Percentiles rank a stretch among this genome's conserved stretches.
Evolutionary conservation across 164 flowering plant genomes (phyloP).

Genomic region (grape (Vitis vinifera)): ASM3070453v1 NC_081812.1:18300001-18300500

Average conservation of each 20-base stretch:
- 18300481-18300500: neutral
- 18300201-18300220: neutral
- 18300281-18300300: too few relatives aligned
- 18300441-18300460: too few relatives aligned
- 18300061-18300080: slow-evolving; percentile 54
- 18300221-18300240: too few relatives aligned
- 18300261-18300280: too few relatives aligned
- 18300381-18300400: too few relatives aligned
- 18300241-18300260: too few relatives aligned
- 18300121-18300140: slow-evolving; percentile 43
- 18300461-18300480: too few relatives aligned
- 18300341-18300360: too few relatives aligned
- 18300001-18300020: slow-evolving; percentile 64
- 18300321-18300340: too few relatives aligned
- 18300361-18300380: too few relatives aligned
- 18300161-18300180: neutral
- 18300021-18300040: slow-evolving; percentile 49
- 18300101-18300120: slow-evolving; percentile 51
- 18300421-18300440: neutral
- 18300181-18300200: neutral
- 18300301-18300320: too few relatives aligned
- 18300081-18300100: slow-evolving; percentile 51
- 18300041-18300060: slow-evolving; percentile 48
- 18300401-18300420: neutral
- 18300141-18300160: slow-evolving; percentile 54